Percentiles rank a stretch among this genome's conserved stretches.
These are phyloP conservation scores for Mortierella sp. DNA, from an alignment of 371 early-diverging fungal genomes.

Conservation along the genomic window DNA sequence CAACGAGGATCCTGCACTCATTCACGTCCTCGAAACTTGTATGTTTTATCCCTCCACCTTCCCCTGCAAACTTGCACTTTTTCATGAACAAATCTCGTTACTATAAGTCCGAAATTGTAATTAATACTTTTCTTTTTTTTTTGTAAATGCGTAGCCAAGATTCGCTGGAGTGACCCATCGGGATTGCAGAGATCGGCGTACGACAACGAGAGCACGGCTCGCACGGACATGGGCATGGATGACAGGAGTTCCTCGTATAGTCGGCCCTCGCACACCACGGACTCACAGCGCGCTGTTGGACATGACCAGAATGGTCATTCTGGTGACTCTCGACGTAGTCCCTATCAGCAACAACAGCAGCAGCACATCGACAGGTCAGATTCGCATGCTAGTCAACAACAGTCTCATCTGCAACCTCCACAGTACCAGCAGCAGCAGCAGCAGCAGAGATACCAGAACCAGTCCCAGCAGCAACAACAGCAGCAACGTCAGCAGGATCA, in stretches of 20 bases:
- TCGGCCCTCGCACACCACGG: conserved; percentile 14
- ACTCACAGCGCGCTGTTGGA: conserved; percentile 4
- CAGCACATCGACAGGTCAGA: neutral
- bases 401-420: neutral
- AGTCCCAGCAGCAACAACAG: neutral
- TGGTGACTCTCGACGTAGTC: conserved; percentile 9
- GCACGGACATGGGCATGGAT: conserved; percentile 16
- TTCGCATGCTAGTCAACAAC: neutral
- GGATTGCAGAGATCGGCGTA: conserved; percentile 16
- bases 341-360: conserved; percentile 33
- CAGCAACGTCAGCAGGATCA: conserved; percentile 20
- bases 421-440: conserved; percentile 14
- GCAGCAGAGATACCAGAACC: too few relatives aligned
- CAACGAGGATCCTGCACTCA: conserved; percentile 62
- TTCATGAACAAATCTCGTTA: neutral
- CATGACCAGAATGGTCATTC: conserved; percentile 14
- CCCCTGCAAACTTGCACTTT: neutral
- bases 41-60: conserved; percentile 23
- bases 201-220: conserved; percentile 26
- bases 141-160: conserved; percentile 25
- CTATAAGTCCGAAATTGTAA: neutral
- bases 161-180: conserved; percentile 26
- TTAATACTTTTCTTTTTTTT: neutral
- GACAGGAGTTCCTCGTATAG: conserved; percentile 27
- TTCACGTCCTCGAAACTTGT: conserved; percentile 80